Evolutionary conservation across 495 filamentous ascomycete genomes (phyloP).

Genomic region (Penicillium steckii): DNA sequence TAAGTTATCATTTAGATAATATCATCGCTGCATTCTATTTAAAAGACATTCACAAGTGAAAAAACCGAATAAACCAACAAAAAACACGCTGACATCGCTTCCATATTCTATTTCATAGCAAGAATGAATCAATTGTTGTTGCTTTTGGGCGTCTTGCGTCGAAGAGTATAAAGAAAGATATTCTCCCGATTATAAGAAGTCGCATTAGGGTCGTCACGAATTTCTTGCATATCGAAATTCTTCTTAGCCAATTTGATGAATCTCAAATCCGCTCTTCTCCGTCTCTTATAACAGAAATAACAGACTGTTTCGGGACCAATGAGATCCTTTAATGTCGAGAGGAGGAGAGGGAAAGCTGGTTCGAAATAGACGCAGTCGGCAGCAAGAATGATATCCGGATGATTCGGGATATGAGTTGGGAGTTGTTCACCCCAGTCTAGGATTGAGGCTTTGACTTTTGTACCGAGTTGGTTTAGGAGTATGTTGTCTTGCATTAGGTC

Average conservation of each 20-base stretch:
- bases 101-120: conserved; percentile 12
- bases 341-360: conserved; percentile 83
- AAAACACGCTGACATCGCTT: background rate
- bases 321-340: conserved; percentile 70
- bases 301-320: conserved; percentile 61
- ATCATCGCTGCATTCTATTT: conserved; percentile 7
- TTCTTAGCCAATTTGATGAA: conserved; percentile 69
- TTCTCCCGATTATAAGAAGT: conserved; percentile 58
- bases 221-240: conserved; percentile 59
- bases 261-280: conserved; percentile 71
- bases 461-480: conserved; percentile 67
- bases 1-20: conserved; percentile 4
- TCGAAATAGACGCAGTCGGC: conserved; percentile 98
- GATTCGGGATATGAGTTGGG: conserved; percentile 32
- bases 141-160: conserved; percentile 32
- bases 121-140: background rate
- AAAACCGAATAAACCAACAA: no score
- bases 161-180: conserved; percentile 64
- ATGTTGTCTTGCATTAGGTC: conserved; percentile 83
- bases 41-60: no score
- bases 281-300: conserved; percentile 94
- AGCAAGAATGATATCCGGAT: conserved; percentile 79
- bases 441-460: conserved; percentile 56
- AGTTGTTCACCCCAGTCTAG: conserved; percentile 70
- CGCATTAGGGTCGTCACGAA: conserved; percentile 59